A percentile compares a stretch with the other conserved stretches of the same genome.
Conservation (phyloP, 2,329 filamentous ascomycete species). For the Colletotrichum brevisporum region DNA sequence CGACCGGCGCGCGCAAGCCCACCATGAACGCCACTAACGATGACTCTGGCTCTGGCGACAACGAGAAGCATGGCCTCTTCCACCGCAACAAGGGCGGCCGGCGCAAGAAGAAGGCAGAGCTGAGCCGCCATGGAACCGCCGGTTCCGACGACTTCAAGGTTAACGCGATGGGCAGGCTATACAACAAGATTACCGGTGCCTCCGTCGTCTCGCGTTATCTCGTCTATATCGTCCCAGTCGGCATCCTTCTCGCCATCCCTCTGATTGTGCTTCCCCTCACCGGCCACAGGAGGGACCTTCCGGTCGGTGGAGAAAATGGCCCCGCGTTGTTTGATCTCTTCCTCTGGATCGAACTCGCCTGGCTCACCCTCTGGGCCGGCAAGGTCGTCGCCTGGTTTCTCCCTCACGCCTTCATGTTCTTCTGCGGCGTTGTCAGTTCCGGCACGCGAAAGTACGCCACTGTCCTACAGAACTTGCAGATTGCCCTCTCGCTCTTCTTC, state of each 20-base stretch:
- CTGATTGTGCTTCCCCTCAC: constrained; percentile 68
- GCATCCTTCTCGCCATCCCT: constrained; percentile 72
- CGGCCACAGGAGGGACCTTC: constrained; percentile 54
- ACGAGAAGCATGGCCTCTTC: constrained; percentile 64
- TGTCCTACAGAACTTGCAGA: constrained; percentile 74
- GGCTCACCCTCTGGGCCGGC: constrained; percentile 76
- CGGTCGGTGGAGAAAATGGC: constrained; percentile 55
- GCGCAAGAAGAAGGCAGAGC: constrained; percentile 62
- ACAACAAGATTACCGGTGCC: constrained; percentile 74
- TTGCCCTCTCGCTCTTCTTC: constrained; percentile 77
- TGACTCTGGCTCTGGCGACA: constrained; percentile 49
- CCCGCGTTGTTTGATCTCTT: constrained; percentile 73
- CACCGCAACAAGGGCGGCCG: constrained; percentile 61
- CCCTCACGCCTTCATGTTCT: constrained; percentile 76
- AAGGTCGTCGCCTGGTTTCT: constrained; percentile 75
- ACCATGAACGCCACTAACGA: constrained; percentile 55
- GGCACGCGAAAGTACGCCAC: constrained; percentile 80
- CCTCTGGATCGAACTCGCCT: constrained; percentile 78
- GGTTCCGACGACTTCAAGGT: constrained; percentile 67
- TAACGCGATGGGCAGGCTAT: constrained; percentile 76
- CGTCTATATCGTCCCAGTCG: constrained; percentile 77
- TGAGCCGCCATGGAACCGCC: constrained; percentile 60
- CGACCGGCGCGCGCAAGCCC: constrained; percentile 66
- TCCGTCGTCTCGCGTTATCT: constrained; percentile 76
- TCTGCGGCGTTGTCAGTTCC: constrained; percentile 77